Percentiles rank a stretch among this genome's conserved stretches.
These are phyloP conservation scores for Cajanus cajan DNA, from an alignment of 306 rosid genomes.

Conservation along the genomic window DNA sequence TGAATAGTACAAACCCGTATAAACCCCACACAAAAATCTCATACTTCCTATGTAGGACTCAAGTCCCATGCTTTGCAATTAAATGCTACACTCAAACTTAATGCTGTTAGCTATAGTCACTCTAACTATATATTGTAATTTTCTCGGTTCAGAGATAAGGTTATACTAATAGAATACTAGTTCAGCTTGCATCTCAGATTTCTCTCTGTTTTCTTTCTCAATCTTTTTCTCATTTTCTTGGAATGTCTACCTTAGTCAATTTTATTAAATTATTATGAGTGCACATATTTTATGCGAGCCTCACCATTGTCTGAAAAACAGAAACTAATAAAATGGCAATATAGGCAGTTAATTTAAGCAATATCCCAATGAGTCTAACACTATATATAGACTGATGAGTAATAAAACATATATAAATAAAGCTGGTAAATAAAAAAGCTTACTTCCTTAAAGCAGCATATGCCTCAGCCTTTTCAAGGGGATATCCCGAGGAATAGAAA, in stretches of 20 bases:
- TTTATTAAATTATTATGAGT: neutral
- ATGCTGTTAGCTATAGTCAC: neutral
- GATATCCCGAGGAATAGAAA: constrained; percentile 90
- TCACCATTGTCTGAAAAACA: neutral
- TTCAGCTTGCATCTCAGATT: neutral
- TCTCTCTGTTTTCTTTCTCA: neutral
- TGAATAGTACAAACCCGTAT: neutral
- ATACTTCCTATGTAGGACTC: neutral
- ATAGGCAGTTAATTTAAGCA: neutral
- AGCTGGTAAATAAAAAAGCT: constrained; percentile 43
- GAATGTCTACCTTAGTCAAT: neutral
- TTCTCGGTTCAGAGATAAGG: neutral
- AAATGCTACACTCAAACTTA: neutral
- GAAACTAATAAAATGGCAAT: neutral
- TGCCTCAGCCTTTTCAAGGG: constrained; percentile 87
- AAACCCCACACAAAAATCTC: neutral
- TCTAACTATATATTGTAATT: neutral
- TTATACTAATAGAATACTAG: neutral
- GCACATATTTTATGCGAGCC: neutral
- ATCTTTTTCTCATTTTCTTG: neutral
- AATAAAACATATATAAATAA: constrained; percentile 12
- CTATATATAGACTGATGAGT: constrained; percentile 14
- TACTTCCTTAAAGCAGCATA: constrained; percentile 94
- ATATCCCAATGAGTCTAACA: neutral
- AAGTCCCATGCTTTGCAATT: neutral